A percentile compares a stretch with the other conserved stretches of the same genome.
Conservation (phyloP, 1,284 basidiomycete genomes). For the Rhodotorula sp. region DNA sequence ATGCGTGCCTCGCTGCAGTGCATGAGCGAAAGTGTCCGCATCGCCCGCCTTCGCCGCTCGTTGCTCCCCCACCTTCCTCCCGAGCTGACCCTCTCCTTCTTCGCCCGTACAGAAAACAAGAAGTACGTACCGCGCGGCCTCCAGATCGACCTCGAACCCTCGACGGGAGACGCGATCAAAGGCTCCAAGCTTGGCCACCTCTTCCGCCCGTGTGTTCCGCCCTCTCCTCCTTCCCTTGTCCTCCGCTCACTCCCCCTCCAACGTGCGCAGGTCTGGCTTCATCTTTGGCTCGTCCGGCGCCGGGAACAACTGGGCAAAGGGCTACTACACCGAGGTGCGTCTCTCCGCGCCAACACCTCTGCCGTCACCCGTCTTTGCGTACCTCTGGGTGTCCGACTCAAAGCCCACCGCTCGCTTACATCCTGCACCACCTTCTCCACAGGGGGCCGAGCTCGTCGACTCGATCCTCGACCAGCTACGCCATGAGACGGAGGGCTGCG, state of each 20-base stretch:
- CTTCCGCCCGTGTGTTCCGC: slow-evolving; percentile 64
- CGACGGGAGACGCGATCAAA: slow-evolving; percentile 70
- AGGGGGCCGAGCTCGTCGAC: slow-evolving; percentile 79
- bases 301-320: slow-evolving; percentile 86
- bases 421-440: not conserved
- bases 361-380: not conserved
- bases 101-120: slow-evolving; percentile 50
- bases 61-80: too few relatives aligned
- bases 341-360: too few relatives aligned
- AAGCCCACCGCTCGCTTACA: not conserved
- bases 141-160: slow-evolving; percentile 87
- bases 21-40: too few relatives aligned
- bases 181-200: slow-evolving; percentile 51
- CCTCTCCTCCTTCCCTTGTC: too few relatives aligned
- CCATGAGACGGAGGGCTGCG: slow-evolving; percentile 67
- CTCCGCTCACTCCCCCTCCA: not conserved
- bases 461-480: slow-evolving; percentile 62
- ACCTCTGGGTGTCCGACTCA: not conserved
- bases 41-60: too few relatives aligned
- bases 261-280: slow-evolving; percentile 53
- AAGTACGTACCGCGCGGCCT: slow-evolving; percentile 94
- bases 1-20: too few relatives aligned
- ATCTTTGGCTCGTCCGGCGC: slow-evolving; percentile 71
- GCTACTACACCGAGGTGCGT: slow-evolving; percentile 67
- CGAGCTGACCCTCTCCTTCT: not conserved